These are phyloP conservation scores for Clarireedia sp. DNA, from an alignment of 2,329 filamentous ascomycete genomes.

Conservation along the genomic window DNA sequence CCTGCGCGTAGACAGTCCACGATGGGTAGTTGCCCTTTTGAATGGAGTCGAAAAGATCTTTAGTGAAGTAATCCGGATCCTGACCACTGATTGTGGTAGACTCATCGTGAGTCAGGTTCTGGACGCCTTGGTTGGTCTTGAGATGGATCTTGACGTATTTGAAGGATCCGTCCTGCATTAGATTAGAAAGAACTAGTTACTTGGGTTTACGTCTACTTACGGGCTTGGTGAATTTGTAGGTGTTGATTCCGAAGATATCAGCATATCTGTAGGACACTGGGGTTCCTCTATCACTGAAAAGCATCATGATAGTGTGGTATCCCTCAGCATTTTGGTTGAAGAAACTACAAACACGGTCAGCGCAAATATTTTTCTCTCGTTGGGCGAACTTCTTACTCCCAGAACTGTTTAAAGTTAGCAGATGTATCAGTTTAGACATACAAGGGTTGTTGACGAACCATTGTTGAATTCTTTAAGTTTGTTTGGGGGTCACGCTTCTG, in stretches of 20 bases:
- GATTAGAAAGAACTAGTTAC: not conserved
- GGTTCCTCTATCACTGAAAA: constrained; percentile 43
- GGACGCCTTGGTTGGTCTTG: constrained; percentile 44
- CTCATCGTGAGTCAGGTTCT: constrained; percentile 44
- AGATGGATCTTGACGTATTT: constrained; percentile 46
- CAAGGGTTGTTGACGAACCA: too few species aligned
- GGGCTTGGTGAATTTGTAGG: not conserved
- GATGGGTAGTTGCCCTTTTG: constrained; percentile 43
- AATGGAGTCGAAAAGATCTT: constrained; percentile 47
- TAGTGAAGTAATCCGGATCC: constrained; percentile 40
- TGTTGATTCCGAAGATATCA: not conserved
- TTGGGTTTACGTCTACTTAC: not conserved
- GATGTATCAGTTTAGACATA: too few species aligned
- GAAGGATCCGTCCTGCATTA: constrained; percentile 37
- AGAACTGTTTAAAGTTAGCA: not conserved
- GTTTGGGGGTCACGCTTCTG: constrained; percentile 65
- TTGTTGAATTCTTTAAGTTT: constrained; percentile 53
- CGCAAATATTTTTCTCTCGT: too few species aligned
- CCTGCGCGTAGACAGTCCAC: constrained; percentile 44
- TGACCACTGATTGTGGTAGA: constrained; percentile 25
- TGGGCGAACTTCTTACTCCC: constrained; percentile 5
- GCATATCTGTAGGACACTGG: constrained; percentile 32
- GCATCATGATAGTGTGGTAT: constrained; percentile 43
- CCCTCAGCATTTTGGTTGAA: constrained; percentile 42
- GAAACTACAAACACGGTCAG: constrained; percentile 35